These are phyloP conservation scores for Thymus mandschuricus DNA, from an alignment of 257 asterid species.

Conservation along the genomic window DNA sequence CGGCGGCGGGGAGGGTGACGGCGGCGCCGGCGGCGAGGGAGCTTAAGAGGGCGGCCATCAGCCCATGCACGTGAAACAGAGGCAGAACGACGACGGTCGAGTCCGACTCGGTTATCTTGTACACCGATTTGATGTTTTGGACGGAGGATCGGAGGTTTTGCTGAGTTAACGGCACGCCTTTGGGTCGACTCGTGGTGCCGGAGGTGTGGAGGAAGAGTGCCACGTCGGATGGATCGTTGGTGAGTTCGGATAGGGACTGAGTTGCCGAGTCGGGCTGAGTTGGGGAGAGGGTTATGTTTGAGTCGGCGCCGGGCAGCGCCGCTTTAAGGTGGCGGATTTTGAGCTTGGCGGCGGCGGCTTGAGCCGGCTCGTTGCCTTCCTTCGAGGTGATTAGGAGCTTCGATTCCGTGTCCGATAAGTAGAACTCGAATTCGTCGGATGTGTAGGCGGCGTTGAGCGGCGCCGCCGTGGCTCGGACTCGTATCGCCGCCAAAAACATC, in stretches of 20 bases:
- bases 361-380: slow-evolving; percentile 89
- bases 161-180: slow-evolving; percentile 92
- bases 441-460: slow-evolving; percentile 94
- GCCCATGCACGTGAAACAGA: slow-evolving; percentile 91
- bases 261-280: slow-evolving; percentile 37
- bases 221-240: slow-evolving; percentile 72
- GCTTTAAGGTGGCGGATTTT: slow-evolving; percentile 66
- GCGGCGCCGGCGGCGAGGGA: slow-evolving; percentile 85
- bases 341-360: slow-evolving; percentile 88
- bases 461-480: slow-evolving; percentile 91
- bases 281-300: slow-evolving; percentile 49
- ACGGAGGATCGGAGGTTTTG: slow-evolving; percentile 74
- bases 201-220: slow-evolving; percentile 97
- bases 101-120: slow-evolving; percentile 68
- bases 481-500: slow-evolving; percentile 79
- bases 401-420: slow-evolving; percentile 82
- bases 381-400: slow-evolving; percentile 66
- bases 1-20: slow-evolving; percentile 83
- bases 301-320: slow-evolving; percentile 45
- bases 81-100: slow-evolving; percentile 92
- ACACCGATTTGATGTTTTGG: slow-evolving; percentile 67
- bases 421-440: slow-evolving; percentile 85
- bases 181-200: slow-evolving; percentile 97
- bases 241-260: slow-evolving; percentile 48
- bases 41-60: slow-evolving; percentile 78